Base-by-base conservation (phyloP, 257 asterid species). In the Lantana camara region DNA sequence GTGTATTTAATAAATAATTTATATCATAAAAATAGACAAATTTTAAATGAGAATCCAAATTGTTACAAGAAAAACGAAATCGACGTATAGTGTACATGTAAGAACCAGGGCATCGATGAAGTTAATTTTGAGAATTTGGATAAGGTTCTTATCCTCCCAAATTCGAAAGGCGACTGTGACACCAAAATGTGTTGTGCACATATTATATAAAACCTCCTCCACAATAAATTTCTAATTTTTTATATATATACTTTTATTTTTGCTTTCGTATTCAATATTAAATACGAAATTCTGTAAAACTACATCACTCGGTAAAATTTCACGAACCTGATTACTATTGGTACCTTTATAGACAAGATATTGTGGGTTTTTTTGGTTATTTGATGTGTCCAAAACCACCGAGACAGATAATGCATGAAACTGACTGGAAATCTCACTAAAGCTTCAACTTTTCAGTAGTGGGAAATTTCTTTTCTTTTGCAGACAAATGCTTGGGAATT, bases 201-300 rank as follows among this genome's bases (percentile, higher is more conserved):
- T 23, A 49, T n/a, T 24, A 51, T 27, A 30, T 38, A 6, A 29
- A 60, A 55, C 70, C 69, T 54, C 27, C 69, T 41, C 64, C 75
- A 49, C 68, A 52, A 60, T 41, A 41, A 69, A 38, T 67, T 20
- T 50, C 16, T 9, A 27, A 4, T 3, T 38, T 4, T 44, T 53
- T 41, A 3, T 13, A 2, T 11, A 38, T 5, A 2, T 21, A 0
- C 2, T 47, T 14, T 12, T 4, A 4, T 53, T 27, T 17, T n/a
- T n/a, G 7, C 5, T 27, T 27, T 27, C n/a, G n/a, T n/a, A n/a
- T n/a, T n/a, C n/a, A n/a, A n/a, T n/a, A n/a, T n/a, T n/a, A n/a
- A n/a, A n/a, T n/a, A n/a, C n/a, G n/a, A n/a, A n/a, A n/a, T n/a
- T n/a, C n/a, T n/a, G n/a, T n/a, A n/a, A n/a, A n/a, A n/a, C n/a